These are phyloP conservation scores for Syncephalis fuscata DNA, from an alignment of 371 early-diverging fungal species.

Conservation along the genomic window DNA sequence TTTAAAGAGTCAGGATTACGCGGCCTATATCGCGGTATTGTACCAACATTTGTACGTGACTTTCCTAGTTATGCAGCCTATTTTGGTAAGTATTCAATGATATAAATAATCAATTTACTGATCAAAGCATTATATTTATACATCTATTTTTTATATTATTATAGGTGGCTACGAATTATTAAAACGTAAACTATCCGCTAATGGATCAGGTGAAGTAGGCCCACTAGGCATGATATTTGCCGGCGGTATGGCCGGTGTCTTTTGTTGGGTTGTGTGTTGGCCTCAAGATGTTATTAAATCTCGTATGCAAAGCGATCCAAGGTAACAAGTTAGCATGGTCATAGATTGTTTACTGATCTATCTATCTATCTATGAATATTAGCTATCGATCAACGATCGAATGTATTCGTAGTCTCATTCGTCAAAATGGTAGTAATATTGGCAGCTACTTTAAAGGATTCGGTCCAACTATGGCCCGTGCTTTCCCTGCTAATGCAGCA, in stretches of 20 bases:
- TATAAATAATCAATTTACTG: too few species aligned
- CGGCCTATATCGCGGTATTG: conserved; percentile 69
- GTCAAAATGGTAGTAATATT: conserved; percentile 20
- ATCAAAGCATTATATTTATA: too few species aligned
- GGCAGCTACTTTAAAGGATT: conserved; percentile 61
- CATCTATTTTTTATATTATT: too few species aligned
- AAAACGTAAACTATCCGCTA: too few species aligned
- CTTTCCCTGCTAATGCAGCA: conserved; percentile 84
- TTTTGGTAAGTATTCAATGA: conserved; percentile 33
- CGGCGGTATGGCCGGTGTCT: conserved; percentile 70
- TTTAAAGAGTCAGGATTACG: conserved; percentile 39
- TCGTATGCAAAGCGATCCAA: conserved; percentile 44
- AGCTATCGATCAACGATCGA: conserved; percentile 16
- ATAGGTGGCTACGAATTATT: too few species aligned
- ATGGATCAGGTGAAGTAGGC: too few species aligned
- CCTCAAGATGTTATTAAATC: conserved; percentile 85
- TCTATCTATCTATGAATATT: conserved; percentile 59
- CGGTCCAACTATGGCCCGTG: conserved; percentile 71
- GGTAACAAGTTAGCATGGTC: too few species aligned
- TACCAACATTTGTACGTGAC: conserved; percentile 66
- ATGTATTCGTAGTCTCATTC: conserved; percentile 25
- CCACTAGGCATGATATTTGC: conserved; percentile 8
- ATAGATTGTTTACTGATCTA: conserved; percentile 77
- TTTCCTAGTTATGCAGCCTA: conserved; percentile 70
- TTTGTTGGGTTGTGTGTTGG: conserved; percentile 74